These are phyloP conservation scores for Protostelium mycophagum DNA, from an alignment of 78 protist genomes.

Conservation along the genomic window DNA sequence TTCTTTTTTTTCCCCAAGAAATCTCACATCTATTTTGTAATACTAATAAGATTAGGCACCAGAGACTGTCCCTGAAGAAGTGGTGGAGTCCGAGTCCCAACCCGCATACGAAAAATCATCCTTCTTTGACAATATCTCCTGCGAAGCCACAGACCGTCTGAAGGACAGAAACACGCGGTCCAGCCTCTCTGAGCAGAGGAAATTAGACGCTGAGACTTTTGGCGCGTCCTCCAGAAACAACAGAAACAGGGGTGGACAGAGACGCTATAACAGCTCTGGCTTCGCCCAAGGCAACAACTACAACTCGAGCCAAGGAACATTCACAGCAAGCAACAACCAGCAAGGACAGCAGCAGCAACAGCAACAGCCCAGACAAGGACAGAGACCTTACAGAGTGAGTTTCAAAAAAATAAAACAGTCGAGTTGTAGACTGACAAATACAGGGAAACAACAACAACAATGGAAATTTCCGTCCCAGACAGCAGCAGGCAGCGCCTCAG, in stretches of 20 bases:
- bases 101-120: not conserved
- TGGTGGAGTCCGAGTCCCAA: not conserved
- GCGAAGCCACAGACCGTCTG: not conserved
- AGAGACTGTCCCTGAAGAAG: not conserved
- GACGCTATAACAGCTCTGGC: not conserved
- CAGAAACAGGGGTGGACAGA: not conserved
- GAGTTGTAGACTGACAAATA: no score
- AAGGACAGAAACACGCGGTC: not conserved
- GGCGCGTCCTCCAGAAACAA: not conserved
- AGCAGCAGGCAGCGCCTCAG: no score
- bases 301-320: no score
- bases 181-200: not conserved
- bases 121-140: not conserved
- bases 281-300: not conserved
- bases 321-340: no score
- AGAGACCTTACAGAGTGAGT: no score
- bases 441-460: no score
- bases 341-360: no score
- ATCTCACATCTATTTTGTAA: not conserved
- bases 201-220: not conserved
- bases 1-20: not conserved
- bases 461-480: no score
- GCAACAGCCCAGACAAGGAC: no score
- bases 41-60: no score
- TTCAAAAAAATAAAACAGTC: no score